Conservation (phyloP, 176 grass and related monocot genomes). For the Poa pratensis region DNA sequence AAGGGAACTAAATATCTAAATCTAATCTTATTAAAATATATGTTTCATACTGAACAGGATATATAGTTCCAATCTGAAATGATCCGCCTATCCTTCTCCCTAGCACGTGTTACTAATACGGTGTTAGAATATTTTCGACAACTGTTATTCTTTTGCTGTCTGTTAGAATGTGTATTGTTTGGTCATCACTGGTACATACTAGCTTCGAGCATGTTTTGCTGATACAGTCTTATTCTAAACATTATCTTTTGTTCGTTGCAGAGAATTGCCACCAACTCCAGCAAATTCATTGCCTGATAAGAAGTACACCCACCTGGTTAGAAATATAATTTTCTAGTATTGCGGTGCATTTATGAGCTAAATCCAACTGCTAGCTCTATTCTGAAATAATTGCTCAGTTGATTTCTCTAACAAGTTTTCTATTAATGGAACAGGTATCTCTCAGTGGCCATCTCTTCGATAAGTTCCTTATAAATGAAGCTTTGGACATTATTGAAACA, state of each 20-base stretch:
- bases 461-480: constrained; percentile 95
- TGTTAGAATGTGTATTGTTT: constrained; percentile 1
- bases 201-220: constrained; percentile 18
- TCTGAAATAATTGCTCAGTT: neutral
- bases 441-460: constrained; percentile 95
- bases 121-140: neutral
- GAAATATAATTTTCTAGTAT: constrained; percentile 38
- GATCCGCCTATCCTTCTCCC: neutral
- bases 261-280: constrained; percentile 62
- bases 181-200: neutral
- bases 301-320: constrained; percentile 84
- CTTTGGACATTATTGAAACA: constrained; percentile 92
- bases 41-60: neutral
- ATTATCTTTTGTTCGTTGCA: constrained; percentile 52
- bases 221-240: constrained; percentile 1
- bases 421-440: constrained; percentile 68
- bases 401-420: constrained; percentile 15
- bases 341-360: constrained; percentile 17
- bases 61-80: neutral
- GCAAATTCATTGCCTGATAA: constrained; percentile 60
- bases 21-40: constrained; percentile 11
- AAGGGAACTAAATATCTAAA: neutral
- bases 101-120: neutral
- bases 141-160: neutral
- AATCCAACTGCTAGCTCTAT: neutral